Evolutionary conservation across 106 monocot genomes (phyloP).

Genomic region (Cymbidium sinense): DNA sequence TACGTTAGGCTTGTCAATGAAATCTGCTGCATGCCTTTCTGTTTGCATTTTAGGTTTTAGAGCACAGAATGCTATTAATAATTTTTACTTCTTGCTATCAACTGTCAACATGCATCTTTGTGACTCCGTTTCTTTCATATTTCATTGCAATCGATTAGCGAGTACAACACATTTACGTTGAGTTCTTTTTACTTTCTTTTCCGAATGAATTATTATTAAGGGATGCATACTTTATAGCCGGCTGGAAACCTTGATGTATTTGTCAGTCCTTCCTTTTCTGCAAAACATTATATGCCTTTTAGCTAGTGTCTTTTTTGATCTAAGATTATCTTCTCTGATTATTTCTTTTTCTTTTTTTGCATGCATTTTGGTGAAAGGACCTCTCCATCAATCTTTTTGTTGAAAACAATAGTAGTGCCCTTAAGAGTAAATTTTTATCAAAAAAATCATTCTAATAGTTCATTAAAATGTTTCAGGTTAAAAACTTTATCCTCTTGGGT

Average conservation of each 20-base stretch:
- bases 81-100: neutral
- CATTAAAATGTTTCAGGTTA: slow-evolving; percentile 54
- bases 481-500: slow-evolving; percentile 91
- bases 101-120: neutral
- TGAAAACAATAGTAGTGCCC: neutral
- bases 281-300: neutral
- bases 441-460: neutral
- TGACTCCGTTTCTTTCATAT: neutral
- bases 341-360: neutral
- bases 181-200: neutral
- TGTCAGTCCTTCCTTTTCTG: neutral
- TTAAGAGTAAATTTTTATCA: neutral
- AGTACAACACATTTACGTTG: neutral
- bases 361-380: neutral
- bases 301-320: neutral
- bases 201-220: neutral
- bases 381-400: neutral
- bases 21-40: neutral
- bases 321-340: neutral
- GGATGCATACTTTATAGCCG: neutral
- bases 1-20: slow-evolving; percentile 24
- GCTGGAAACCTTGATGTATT: neutral
- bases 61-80: neutral
- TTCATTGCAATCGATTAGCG: neutral
- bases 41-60: neutral